phyloP scores from a whole-genome alignment of 441 rosid species.

The Syzygium syzygioides region DNA sequence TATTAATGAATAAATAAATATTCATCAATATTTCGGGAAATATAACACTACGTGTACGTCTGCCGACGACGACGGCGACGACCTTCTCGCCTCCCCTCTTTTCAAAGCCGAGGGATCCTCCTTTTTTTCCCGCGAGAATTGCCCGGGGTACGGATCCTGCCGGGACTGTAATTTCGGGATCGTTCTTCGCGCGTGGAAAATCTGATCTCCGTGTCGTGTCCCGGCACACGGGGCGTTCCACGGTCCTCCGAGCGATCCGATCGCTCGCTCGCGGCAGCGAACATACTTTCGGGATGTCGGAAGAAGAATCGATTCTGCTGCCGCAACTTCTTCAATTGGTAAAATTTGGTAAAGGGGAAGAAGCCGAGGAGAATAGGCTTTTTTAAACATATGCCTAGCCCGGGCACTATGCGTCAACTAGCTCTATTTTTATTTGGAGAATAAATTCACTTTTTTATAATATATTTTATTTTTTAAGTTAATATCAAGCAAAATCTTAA shows the following conservation, averaged over 20 bases:
- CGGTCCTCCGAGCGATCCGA: background rate
- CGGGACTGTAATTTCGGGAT: background rate
- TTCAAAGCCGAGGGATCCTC: background rate
- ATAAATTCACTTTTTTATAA: background rate
- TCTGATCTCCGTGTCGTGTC: background rate
- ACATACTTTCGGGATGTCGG: background rate
- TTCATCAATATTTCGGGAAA: background rate
- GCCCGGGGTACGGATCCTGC: background rate
- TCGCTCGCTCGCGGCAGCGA: background rate
- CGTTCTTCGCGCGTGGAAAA: background rate
- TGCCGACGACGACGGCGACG: too few relatives aligned
- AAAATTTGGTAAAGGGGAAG: background rate
- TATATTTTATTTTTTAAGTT: background rate
- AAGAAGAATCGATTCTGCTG: background rate
- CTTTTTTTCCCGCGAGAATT: rapidly evolving
- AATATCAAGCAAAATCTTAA: too few relatives aligned
- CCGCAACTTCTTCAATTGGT: background rate
- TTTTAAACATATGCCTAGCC: background rate
- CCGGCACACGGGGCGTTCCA: too few relatives aligned
- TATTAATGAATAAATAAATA: background rate
- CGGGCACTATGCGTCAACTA: background rate
- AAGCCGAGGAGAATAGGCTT: background rate
- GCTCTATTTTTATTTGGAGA: background rate
- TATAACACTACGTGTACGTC: too few relatives aligned
- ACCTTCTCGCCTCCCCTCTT: too few relatives aligned